Base-by-base conservation (phyloP, 192 early-diverging fungal genomes). In the Backusella sp. region DNA sequence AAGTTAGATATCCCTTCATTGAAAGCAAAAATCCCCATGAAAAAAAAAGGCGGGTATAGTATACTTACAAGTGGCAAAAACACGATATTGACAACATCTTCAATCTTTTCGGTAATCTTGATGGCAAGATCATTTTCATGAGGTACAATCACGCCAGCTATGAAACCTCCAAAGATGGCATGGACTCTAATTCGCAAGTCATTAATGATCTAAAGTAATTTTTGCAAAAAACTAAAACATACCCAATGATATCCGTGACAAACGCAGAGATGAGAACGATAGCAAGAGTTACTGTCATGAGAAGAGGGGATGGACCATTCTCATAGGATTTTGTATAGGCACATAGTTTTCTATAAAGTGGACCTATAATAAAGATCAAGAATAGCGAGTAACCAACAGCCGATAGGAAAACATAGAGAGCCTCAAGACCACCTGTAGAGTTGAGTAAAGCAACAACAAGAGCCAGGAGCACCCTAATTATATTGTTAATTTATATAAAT, bases 151-250 rank as follows among this genome's bases (percentile, higher is more conserved):
- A 96, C 86, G 12, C 97, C 96, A 6, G 90, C 87, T 17, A 99
- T 62, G 76, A 98, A 98, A 6, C 89, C 94, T 41, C 97, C 97
- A 90, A 99, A 99, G 79, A 99, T 98, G 41, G 93, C 84, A 82
- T 99, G 94, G 52, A 99, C 90, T 39, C 37, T 39, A 39, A 39
- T 39, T 39, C 37, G 11, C 37, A 39, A 3, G 32, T 11, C 1
- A 39, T 39, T 39, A 39, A 11, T 39, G 37, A 39, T 39, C 12
- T 12, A 39, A 39, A 11, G 11, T 12, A 11, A 39, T 39, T 39
- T 39, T 39, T 39, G 1, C 37, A 39, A 39, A 39, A 39, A 39
- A 39, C 8, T 11, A 39, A 39, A 8, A 39, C 37, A 39, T 39
- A 39, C 41, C 97, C 97, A 23, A 56, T 56, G 19, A 91, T 87